These are phyloP conservation scores for Lonicera japonica DNA, from an alignment of 129 eudicot genomes.

Conservation along the genomic window DNA sequence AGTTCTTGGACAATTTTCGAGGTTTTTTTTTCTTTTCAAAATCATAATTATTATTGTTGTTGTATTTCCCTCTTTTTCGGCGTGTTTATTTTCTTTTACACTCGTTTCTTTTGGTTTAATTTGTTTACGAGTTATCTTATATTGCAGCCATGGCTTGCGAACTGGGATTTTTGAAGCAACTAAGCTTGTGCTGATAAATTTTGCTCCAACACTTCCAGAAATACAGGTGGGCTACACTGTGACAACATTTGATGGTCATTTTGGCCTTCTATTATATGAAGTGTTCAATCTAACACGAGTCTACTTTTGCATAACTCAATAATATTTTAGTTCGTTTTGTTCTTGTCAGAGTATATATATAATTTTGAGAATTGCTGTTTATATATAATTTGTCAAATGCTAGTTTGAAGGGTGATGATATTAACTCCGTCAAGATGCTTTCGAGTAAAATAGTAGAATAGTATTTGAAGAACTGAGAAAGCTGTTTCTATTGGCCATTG, in stretches of 20 bases:
- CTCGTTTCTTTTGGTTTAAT: neutral
- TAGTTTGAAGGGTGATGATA: constrained; percentile 26
- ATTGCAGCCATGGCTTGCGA: constrained; percentile 37
- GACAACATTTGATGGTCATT: neutral
- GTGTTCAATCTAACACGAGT: neutral
- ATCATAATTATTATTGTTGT: too few species aligned
- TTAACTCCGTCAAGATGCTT: constrained; percentile 62
- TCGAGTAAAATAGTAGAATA: constrained; percentile 27
- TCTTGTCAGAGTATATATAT: too few species aligned
- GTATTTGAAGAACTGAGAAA: neutral
- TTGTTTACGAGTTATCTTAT: neutral
- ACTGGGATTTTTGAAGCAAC: constrained; percentile 42
- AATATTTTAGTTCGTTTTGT: too few species aligned
- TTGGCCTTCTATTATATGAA: neutral
- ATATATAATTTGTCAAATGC: too few species aligned
- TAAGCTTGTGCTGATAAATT: constrained; percentile 26
- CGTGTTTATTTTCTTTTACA: neutral
- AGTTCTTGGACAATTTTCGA: constrained; percentile 84
- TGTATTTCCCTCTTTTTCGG: neutral
- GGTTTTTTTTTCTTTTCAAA: constrained; percentile 31
- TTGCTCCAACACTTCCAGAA: constrained; percentile 37
- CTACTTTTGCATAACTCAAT: too few species aligned
- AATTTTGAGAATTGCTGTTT: too few species aligned
- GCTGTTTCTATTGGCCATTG: neutral
- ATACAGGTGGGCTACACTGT: constrained; percentile 23